phyloP scores from a whole-genome alignment of 352 stramenopile genomes.

The Globisporangium nagaii region DNA sequence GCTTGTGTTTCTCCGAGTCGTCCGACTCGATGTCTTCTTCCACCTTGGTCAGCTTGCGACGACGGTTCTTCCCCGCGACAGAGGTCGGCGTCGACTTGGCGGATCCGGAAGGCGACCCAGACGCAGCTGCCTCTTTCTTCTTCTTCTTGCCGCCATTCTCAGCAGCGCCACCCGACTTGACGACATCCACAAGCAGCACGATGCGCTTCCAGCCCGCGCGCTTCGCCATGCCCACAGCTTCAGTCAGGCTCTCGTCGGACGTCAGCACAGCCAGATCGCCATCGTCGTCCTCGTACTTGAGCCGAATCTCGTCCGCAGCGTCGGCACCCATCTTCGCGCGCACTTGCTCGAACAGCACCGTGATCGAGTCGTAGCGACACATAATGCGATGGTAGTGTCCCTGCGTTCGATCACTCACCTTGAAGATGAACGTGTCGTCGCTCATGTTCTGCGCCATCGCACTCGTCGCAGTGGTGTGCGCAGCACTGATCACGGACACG shows the following conservation, averaged over 20 bases:
- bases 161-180: conserved; percentile 28
- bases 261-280: conserved; percentile 80
- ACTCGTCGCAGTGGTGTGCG: conserved; percentile 71
- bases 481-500: conserved; percentile 79
- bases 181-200: conserved; percentile 74
- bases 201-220: conserved; percentile 82
- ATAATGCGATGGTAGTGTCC: conserved; percentile 85
- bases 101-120: conserved; percentile 14
- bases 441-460: conserved; percentile 59
- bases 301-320: conserved; percentile 48
- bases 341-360: conserved; percentile 69
- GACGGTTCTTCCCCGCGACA: conserved; percentile 17
- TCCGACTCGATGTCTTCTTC: conserved; percentile 63
- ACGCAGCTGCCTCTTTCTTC: conserved; percentile 9
- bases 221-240: conserved; percentile 84
- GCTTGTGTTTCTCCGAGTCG: conserved; percentile 23
- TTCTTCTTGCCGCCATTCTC: conserved; percentile 3
- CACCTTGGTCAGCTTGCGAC: conserved; percentile 72
- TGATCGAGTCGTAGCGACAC: conserved; percentile 69
- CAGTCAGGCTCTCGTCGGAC: conserved; percentile 79
- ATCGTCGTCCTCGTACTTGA: conserved; percentile 89
- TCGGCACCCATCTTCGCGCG: conserved; percentile 74
- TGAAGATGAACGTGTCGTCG: conserved; percentile 85
- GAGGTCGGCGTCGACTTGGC: conserved; percentile 32
- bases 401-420: conserved; percentile 75